These are phyloP conservation scores for Candida broadrunensis DNA, from an alignment of 805 yeast genomes.

Conservation along the genomic window DNA sequence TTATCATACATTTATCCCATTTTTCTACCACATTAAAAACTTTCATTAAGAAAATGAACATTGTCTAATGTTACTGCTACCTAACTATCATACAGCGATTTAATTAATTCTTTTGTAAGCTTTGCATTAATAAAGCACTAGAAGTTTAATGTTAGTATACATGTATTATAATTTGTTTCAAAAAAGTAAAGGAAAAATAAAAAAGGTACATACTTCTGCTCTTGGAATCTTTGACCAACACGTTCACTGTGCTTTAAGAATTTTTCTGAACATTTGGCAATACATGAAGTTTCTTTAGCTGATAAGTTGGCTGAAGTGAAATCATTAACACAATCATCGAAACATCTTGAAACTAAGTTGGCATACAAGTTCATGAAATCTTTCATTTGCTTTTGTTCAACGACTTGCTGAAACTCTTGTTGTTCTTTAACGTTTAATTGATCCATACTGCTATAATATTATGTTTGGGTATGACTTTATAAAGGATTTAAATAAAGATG, in stretches of 20 bases:
- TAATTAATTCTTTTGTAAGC: conserved; percentile 35
- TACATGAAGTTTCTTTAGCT: conserved; percentile 79
- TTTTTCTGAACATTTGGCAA: conserved; percentile 92
- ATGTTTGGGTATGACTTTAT: background rate
- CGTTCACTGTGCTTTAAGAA: conserved; percentile 97
- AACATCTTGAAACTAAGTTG: conserved; percentile 93
- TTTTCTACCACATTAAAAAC: no score
- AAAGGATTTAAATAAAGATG: no score
- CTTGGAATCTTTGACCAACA: conserved; percentile 98
- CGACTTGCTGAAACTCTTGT: conserved; percentile 91
- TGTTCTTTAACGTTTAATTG: conserved; percentile 93
- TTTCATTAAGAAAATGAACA: no score
- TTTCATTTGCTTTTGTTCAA: conserved; percentile 97
- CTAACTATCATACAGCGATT: no score
- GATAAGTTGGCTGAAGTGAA: conserved; percentile 90
- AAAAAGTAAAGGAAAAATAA: no score
- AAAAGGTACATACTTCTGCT: conserved; percentile 62
- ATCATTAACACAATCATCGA: conserved; percentile 96
- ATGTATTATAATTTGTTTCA: background rate
- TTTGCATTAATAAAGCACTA: conserved; percentile 68
- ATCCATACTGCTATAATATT: conserved; percentile 60
- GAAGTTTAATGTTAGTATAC: conserved; percentile 1
- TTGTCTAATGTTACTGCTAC: no score
- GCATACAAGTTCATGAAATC: conserved; percentile 98
- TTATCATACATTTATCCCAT: no score